These are phyloP conservation scores for Colletotrichum scovillei DNA, from an alignment of 2,329 filamentous ascomycete species.

Conservation along the genomic window DNA sequence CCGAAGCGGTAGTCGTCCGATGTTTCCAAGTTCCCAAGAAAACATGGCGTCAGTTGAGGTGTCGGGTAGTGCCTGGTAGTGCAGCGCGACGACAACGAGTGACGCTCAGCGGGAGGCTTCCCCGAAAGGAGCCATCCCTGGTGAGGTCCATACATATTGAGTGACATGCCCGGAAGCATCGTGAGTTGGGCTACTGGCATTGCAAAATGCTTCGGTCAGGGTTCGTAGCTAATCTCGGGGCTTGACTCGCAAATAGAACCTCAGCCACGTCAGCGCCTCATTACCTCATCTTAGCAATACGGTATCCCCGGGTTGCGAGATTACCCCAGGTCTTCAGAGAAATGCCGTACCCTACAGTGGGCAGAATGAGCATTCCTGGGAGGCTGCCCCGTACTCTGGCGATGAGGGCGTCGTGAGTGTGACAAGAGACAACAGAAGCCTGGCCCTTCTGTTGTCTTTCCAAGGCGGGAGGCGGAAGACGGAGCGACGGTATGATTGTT, in stretches of 20 bases:
- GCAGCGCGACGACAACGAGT: conserved; percentile 7
- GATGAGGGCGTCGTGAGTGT: not conserved
- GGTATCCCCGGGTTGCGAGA: conserved; percentile 5
- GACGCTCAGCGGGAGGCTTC: conserved; percentile 12
- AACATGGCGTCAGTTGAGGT: conserved; percentile 31
- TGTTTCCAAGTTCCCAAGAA: conserved; percentile 21
- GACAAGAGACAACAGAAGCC: not conserved
- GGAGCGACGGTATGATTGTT: not conserved
- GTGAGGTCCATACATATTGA: not conserved
- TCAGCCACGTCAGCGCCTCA: conserved; percentile 31
- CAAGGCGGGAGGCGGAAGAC: not conserved
- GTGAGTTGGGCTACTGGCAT: not conserved
- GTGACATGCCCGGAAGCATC: not conserved
- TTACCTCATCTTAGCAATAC: conserved; percentile 25
- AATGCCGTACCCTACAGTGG: not conserved
- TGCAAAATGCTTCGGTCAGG: conserved; percentile 3
- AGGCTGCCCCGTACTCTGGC: not conserved
- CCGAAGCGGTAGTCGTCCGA: conserved; percentile 26
- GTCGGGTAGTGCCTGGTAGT: conserved; percentile 16
- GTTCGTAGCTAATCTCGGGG: conserved; percentile 22
- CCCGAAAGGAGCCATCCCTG: conserved; percentile 2
- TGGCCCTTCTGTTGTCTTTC: not conserved
- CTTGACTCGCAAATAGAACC: conserved; percentile 25
- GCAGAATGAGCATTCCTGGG: not conserved
- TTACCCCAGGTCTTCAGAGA: not conserved